A percentile compares a stretch with the other conserved stretches of the same genome.
Conservation (phyloP, 345 rosid genomes). For the Salix exigua region DNA sequence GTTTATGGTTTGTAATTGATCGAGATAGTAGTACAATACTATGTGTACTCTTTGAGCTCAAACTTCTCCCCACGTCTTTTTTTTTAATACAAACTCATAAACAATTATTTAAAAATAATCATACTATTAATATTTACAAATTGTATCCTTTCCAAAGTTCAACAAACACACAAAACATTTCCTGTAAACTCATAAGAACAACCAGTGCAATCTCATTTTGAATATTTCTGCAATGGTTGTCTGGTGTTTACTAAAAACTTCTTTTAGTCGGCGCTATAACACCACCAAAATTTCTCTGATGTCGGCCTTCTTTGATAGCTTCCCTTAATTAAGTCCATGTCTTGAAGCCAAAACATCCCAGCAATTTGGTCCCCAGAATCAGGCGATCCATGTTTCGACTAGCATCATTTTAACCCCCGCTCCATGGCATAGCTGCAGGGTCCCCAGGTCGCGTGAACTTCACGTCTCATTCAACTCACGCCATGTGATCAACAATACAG, state of each 20-base stretch:
- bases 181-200: neutral
- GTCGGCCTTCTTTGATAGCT: neutral
- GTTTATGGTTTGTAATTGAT: neutral
- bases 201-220: neutral
- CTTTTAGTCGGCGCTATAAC: too few relatives aligned
- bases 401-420: neutral
- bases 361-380: neutral
- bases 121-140: neutral
- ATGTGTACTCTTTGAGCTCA: neutral
- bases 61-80: neutral
- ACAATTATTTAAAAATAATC: neutral
- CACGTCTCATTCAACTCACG: constrained; percentile 6
- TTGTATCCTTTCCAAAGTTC: neutral
- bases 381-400: neutral
- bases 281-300: neutral
- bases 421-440: neutral
- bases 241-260: too few relatives aligned
- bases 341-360: neutral
- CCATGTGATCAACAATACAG: neutral
- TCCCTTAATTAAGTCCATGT: neutral
- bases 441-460: neutral
- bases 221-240: neutral
- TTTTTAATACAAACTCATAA: neutral
- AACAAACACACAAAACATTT: neutral
- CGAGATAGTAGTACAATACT: too few relatives aligned